Evolutionary conservation across 805 yeast species (phyloP), one percentile per base, ranked within the genome.

Genomic region (Starmera dryadoides): DNA sequence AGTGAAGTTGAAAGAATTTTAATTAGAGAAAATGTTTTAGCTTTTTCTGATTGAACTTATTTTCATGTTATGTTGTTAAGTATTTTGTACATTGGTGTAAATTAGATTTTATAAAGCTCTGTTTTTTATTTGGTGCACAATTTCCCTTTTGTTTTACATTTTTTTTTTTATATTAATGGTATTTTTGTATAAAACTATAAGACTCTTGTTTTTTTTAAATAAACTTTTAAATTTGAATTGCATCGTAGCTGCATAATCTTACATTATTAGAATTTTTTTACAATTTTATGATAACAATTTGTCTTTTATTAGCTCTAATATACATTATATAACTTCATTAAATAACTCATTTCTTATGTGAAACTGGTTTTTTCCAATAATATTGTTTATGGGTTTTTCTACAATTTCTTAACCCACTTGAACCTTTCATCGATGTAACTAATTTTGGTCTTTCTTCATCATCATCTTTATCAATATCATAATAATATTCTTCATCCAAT

Each of bases 401-500:
- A 63, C 98, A 93, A 33, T 84, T 77, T 59, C 98, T 76, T 49
- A 91, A 68, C 1, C 91, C 86, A 4, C 83, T 75, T 1, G 75
- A 73, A 10, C 97, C 97, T 56, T 86, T 84, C 39, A 87, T 65
- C 34, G 84, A 80, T 37, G 77, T 73, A 6, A 89, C 95, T 46
- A 88, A 63, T 35, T 61, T 60, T 31, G 77, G 79, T 56, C 98
- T 79, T 35, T 78, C 78, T 21, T 56, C 52, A 54, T 91, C 95
- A 29, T 62, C 56, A 60, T 93, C 98, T 34, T 79, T 73, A 48
- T 88, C 98, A 3, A 88, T 79, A 41, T 81, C 78, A 56, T 93
- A 93, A 60, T 88, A 93, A 56, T 86, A 93, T 58, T 93, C 97
- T 58, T 87, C 95, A 48, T 91, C 98, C 45, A 93, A 68, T 4